Evolutionary conservation across 2,329 filamentous ascomycete species (phyloP).

Genomic region (Aspergillus japonicus): DNA sequence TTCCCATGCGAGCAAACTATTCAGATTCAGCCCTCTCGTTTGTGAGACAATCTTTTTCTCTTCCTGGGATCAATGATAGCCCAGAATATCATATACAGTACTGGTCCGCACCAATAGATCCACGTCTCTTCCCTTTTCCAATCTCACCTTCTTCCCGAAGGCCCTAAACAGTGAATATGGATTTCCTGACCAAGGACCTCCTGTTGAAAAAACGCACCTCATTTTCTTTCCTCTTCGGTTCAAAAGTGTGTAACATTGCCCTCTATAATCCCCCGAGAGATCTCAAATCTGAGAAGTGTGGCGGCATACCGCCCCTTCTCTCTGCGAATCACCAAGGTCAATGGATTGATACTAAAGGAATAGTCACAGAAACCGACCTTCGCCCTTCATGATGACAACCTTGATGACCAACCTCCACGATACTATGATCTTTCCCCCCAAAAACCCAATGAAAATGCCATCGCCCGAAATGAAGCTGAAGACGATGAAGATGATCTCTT

Average conservation of each 20-base stretch:
- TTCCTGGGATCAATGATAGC: neutral
- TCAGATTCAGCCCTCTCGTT: neutral
- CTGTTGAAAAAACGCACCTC: conserved; percentile 17
- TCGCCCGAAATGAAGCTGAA: neutral
- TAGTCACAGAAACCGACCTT: conserved; percentile 18
- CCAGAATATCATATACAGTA: neutral
- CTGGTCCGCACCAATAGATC: neutral
- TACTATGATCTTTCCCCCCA: conserved; percentile 30
- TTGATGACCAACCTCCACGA: conserved; percentile 18
- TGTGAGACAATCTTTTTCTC: neutral
- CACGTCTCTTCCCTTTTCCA: neutral
- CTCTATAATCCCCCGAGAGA: neutral
- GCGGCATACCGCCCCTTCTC: neutral
- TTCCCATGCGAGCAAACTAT: neutral
- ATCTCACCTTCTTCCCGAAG: neutral
- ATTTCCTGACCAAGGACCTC: conserved; percentile 11
- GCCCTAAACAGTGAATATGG: conserved; percentile 13
- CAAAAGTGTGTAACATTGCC: conserved; percentile 13
- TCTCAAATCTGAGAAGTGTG: neutral
- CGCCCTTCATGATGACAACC: conserved; percentile 5
- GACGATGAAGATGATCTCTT: neutral
- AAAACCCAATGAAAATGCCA: neutral
- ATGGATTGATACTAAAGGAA: neutral
- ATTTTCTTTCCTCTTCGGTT: conserved; percentile 16
- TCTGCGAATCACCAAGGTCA: neutral